phyloP scores from a whole-genome alignment of 495 filamentous ascomycete species.

The Penicillium argentinense region DNA sequence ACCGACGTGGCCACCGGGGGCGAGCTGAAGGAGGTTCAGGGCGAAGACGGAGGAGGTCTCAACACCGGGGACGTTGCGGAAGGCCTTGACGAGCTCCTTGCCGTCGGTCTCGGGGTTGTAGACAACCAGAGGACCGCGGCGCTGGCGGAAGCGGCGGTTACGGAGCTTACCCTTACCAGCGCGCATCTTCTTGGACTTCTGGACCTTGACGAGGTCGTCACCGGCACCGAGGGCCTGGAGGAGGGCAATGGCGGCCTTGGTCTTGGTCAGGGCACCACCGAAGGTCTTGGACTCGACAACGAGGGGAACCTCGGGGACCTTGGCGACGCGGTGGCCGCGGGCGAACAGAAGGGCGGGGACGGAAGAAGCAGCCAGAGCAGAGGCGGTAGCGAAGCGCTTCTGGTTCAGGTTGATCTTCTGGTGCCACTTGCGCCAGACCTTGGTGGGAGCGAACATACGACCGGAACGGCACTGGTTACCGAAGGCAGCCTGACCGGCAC shows the following conservation, averaged over 20 bases:
- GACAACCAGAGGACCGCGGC: conserved; percentile 94
- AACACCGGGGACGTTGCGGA: conserved; percentile 98
- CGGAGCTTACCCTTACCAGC: conserved; percentile 98
- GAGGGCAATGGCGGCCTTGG: conserved; percentile 80
- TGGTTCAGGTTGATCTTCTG: conserved; percentile 98
- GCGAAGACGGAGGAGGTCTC: conserved; percentile 94
- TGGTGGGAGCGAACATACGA: conserved; percentile 99
- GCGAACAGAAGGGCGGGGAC: conserved; percentile 91
- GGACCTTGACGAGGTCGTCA: conserved; percentile 89
- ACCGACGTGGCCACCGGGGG: conserved; percentile 96
- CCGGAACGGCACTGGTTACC: conserved; percentile 99
- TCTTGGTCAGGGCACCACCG: conserved; percentile 78
- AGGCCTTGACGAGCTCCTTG: conserved; percentile 84
- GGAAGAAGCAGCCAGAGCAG: conserved; percentile 93
- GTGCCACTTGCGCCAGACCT: conserved; percentile 99
- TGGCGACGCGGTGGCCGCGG: conserved; percentile 91
- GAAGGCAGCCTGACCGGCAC: conserved; percentile 99
- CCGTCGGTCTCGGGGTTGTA: conserved; percentile 92
- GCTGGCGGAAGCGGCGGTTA: conserved; percentile 91
- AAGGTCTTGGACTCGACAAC: conserved; percentile 90
- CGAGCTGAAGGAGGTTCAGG: conserved; percentile 98
- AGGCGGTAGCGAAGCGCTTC: conserved; percentile 96
- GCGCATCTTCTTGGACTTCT: conserved; percentile 87
- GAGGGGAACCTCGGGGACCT: conserved; percentile 93
- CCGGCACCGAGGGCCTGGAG: conserved; percentile 88